A percentile compares a stretch with the other conserved stretches of the same genome.
These are phyloP conservation scores for Sisymbrium altissimum DNA, from an alignment of 345 rosid genomes.

Conservation along the genomic window DNA sequence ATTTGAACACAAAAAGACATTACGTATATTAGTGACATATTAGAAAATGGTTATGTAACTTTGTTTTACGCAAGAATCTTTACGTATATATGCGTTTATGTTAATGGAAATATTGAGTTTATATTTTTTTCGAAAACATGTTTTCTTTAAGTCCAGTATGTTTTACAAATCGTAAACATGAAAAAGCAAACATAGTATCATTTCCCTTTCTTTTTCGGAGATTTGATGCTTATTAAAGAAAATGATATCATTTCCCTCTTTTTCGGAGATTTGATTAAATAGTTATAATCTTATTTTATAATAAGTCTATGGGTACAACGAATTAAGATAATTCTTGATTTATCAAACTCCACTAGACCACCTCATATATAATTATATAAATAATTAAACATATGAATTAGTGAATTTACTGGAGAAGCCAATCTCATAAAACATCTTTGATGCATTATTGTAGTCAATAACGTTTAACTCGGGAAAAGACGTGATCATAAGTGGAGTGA, in stretches of 20 bases:
- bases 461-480: slow-evolving; percentile 32
- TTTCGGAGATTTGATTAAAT: no score
- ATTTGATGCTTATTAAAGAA: no score
- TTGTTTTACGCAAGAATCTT: no score
- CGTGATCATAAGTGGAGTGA: slow-evolving; percentile 45
- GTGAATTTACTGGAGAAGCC: neutral
- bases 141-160: no score
- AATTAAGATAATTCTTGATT: neutral
- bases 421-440: neutral
- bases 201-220: no score
- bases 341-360: neutral
- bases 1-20: neutral
- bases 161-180: neutral
- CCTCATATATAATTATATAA: neutral
- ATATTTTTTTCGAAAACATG: neutral
- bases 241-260: no score
- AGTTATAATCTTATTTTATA: neutral
- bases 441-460: slow-evolving; percentile 39
- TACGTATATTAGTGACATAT: neutral
- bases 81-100: neutral
- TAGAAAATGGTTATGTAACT: no score
- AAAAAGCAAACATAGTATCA: neutral
- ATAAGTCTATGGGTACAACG: neutral
- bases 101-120: neutral
- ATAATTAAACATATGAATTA: neutral